A percentile compares a stretch with the other conserved stretches of the same genome.
Evolutionary conservation across 495 filamentous ascomycete species (phyloP).

Genomic region (Glarea lozoyensis): DNA sequence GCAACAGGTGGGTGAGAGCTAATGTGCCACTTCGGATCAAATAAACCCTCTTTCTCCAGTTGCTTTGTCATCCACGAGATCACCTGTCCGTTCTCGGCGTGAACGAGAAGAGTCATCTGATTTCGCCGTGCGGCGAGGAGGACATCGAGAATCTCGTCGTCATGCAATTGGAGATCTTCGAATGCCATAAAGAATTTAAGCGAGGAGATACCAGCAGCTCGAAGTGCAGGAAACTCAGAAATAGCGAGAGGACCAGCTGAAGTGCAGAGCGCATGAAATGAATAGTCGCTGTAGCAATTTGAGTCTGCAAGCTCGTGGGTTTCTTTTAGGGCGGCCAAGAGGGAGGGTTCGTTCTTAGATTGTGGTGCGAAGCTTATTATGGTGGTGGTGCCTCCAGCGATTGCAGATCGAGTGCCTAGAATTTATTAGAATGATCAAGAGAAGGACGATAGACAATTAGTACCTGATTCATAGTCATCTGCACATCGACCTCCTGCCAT

Average conservation of each 20-base stretch:
- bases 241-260: slow-evolving; percentile 39
- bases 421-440: background rate
- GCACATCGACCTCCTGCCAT: slow-evolving; percentile 40
- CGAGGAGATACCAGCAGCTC: slow-evolving; percentile 41
- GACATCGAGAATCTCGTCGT: slow-evolving; percentile 47
- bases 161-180: slow-evolving; percentile 42
- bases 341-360: slow-evolving; percentile 36
- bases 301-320: slow-evolving; percentile 36
- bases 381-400: slow-evolving; percentile 53
- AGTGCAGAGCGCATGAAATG: slow-evolving; percentile 49
- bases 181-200: slow-evolving; percentile 62
- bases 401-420: slow-evolving; percentile 43
- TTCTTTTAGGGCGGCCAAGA: slow-evolving; percentile 36
- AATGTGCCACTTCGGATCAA: slow-evolving; percentile 47
- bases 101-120: slow-evolving; percentile 50
- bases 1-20: slow-evolving; percentile 43
- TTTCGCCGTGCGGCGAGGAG: slow-evolving; percentile 36
- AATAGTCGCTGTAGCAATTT: slow-evolving; percentile 49
- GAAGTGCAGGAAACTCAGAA: slow-evolving; percentile 31
- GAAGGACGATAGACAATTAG: no score
- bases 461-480: slow-evolving; percentile 40
- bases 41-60: slow-evolving; percentile 31
- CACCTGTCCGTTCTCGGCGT: slow-evolving; percentile 51
- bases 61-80: slow-evolving; percentile 39
- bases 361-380: slow-evolving; percentile 51